These are phyloP conservation scores for Conticribra guillardii DNA, from an alignment of 108 stramenopile species.

Conservation along the genomic window DNA sequence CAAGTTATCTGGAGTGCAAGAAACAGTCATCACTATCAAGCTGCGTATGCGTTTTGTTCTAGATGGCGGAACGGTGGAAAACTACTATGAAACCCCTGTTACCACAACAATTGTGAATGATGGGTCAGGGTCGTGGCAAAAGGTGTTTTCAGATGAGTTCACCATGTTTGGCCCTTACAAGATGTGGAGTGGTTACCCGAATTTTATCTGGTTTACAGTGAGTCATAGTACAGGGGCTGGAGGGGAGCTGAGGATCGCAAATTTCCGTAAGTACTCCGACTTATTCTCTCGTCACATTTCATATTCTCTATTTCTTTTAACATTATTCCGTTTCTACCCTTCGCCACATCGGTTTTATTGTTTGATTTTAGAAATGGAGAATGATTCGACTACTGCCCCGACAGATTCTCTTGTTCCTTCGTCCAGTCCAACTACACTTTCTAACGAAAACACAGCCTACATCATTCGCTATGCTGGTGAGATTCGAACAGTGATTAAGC, in stretches of 20 bases:
- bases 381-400: too few species aligned
- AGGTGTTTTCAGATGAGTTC: constrained; percentile 25
- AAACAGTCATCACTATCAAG: constrained; percentile 9
- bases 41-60: constrained; percentile 28
- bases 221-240: constrained; percentile 4
- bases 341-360: too few species aligned
- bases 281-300: constrained; percentile 1
- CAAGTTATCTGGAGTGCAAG: constrained; percentile 1
- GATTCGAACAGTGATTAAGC: constrained; percentile 34
- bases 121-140: constrained; percentile 22
- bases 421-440: constrained; percentile 20
- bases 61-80: constrained; percentile 19
- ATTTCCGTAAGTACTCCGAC: constrained; percentile 30
- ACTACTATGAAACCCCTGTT: constrained; percentile 10
- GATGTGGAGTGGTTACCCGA: constrained; percentile 26
- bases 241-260: constrained; percentile 17
- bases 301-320: too few species aligned
- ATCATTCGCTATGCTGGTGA: constrained; percentile 40
- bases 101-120: too few species aligned
- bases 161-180: constrained; percentile 35
- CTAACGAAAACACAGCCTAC: constrained; percentile 18
- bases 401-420: constrained; percentile 4
- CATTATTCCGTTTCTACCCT: too few species aligned
- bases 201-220: constrained; percentile 29
- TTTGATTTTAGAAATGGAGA: too few species aligned